phyloP scores from a whole-genome alignment of 2,329 filamentous ascomycete genomes.

The Xylaria sp. region DNA sequence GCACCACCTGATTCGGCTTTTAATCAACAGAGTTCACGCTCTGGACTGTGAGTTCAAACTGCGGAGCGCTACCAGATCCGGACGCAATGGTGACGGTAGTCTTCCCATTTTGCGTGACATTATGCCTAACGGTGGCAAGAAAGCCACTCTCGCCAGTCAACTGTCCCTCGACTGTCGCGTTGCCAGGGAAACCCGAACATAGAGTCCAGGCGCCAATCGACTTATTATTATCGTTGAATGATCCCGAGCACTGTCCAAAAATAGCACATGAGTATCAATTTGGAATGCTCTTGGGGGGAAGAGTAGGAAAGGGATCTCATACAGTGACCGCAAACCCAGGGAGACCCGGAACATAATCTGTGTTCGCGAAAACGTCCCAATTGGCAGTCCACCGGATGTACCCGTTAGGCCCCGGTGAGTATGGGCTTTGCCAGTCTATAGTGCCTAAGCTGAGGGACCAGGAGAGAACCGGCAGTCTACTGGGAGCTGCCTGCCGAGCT shows the following conservation, averaged over 20 bases:
- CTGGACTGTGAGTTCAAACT: slow-evolving; percentile 10
- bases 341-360: slow-evolving; percentile 13
- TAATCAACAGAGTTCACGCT: slow-evolving; percentile 15
- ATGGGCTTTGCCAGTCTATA: slow-evolving; percentile 12
- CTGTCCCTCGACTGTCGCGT: slow-evolving; percentile 19
- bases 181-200: slow-evolving; percentile 11
- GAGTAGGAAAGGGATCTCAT: neutral
- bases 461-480: slow-evolving; percentile 2
- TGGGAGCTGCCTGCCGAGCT: slow-evolving; percentile 7
- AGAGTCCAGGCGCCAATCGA: slow-evolving; percentile 20
- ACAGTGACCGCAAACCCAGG: slow-evolving; percentile 21
- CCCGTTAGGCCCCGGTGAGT: slow-evolving; percentile 1
- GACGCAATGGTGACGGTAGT: slow-evolving; percentile 18
- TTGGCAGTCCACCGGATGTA: slow-evolving; percentile 9
- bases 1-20: neutral
- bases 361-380: slow-evolving; percentile 18
- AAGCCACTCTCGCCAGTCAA: slow-evolving; percentile 5
- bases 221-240: slow-evolving; percentile 7
- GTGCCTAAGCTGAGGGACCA: neutral
- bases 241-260: slow-evolving; percentile 6
- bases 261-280: neutral
- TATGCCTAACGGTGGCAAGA: slow-evolving; percentile 13
- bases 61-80: neutral
- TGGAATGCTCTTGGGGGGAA: neutral
- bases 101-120: slow-evolving; percentile 20